Conservation (phyloP, 352 stramenopile species). For the Aphanomyces euteiches region DNA sequence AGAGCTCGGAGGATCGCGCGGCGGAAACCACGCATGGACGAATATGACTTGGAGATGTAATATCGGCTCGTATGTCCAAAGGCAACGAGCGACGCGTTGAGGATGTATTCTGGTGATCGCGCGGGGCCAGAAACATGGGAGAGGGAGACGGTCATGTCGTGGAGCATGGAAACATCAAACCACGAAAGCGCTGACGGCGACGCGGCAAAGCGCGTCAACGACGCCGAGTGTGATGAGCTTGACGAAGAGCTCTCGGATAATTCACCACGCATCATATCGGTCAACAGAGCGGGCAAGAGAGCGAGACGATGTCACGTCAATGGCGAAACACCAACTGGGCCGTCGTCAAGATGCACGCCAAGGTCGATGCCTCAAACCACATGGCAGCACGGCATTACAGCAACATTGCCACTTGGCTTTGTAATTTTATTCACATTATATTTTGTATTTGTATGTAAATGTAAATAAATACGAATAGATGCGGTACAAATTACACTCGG, state of each 20-base stretch:
- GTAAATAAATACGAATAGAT: background rate
- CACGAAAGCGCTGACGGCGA: background rate
- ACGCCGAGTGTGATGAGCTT: background rate
- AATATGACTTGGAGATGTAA: conserved; percentile 23
- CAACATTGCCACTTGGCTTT: background rate
- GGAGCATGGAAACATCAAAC: conserved; percentile 19
- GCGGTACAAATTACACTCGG: background rate
- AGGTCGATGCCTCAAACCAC: background rate
- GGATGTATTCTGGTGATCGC: background rate
- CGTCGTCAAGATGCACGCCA: too few species aligned
- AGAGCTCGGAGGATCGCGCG: conserved; percentile 4
- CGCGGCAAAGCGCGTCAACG: background rate
- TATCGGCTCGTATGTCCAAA: background rate
- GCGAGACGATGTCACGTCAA: background rate
- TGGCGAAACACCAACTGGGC: too few species aligned
- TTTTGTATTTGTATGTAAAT: background rate
- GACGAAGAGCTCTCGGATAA: conserved; percentile 7
- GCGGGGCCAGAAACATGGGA: conserved; percentile 12
- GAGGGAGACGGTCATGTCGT: conserved; percentile 5
- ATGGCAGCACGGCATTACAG: background rate
- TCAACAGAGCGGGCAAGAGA: background rate
- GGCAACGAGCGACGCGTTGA: conserved; percentile 3
- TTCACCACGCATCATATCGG: conserved; percentile 3
- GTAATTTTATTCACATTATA: background rate
- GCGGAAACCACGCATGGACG: conserved; percentile 16